Evolutionary conservation across 129 eudicot genomes (phyloP).

Genomic region (Escallonia rubra): DNA sequence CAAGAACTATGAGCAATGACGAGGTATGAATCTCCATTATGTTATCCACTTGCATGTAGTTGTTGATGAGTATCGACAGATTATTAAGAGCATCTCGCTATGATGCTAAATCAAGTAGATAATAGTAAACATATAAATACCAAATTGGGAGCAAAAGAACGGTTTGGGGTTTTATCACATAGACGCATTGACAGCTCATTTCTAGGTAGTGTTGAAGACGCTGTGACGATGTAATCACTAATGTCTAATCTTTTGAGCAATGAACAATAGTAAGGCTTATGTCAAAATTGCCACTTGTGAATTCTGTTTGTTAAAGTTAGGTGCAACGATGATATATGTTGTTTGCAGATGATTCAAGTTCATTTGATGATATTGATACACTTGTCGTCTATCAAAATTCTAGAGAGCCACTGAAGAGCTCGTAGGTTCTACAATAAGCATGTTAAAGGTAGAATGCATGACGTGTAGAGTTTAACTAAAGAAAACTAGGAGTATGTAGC

Average conservation of each 20-base stretch:
- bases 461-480: too few relatives aligned
- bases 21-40: slow-evolving; percentile 28
- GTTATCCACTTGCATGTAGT: background rate
- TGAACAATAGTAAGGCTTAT: background rate
- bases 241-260: background rate
- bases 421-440: background rate
- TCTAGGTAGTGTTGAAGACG: background rate
- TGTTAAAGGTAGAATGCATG: too few relatives aligned
- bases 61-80: background rate
- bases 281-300: background rate
- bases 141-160: too few relatives aligned
- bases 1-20: slow-evolving; percentile 26
- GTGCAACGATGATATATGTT: too few relatives aligned
- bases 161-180: too few relatives aligned
- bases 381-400: background rate
- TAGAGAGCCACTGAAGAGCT: background rate
- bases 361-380: background rate
- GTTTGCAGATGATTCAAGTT: background rate
- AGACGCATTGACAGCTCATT: background rate
- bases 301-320: too few relatives aligned
- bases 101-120: too few relatives aligned
- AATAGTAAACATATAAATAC: too few relatives aligned
- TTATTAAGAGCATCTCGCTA: background rate
- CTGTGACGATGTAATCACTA: background rate
- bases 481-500: too few relatives aligned